Base-by-base conservation (phyloP, 495 filamentous ascomycete species). In the Astrothelium subdiscretum region DNA sequence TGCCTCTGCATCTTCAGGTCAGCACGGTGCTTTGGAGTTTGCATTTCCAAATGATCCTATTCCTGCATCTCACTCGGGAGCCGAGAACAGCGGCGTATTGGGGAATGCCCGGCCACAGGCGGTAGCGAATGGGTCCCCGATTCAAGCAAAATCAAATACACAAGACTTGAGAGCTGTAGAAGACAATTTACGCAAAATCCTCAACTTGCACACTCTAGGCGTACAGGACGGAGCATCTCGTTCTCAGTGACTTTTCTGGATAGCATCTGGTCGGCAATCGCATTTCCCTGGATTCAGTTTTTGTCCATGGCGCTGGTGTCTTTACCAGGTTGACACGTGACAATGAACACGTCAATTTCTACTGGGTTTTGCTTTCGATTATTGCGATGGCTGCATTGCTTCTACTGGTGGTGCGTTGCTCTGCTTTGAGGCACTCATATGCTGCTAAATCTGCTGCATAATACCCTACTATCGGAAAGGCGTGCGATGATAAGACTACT, bases 81-180 rank as follows among this genome's bases (percentile, higher is more conserved):
- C 8, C 29, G 48, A 29, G 5, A 54, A 29, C 5, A 20, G 15
- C 11, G n/a, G 5, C 3, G 42, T 8, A 3, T 48, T n/a, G 18
- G 18, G 20, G 3, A 48, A 3, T n/a, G 18, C 3, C 42, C 5
- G 11, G 42, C 18, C 18, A 11, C 42, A 48, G 48, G 5, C 24
- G 20, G 24, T 6, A 11, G 3, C 31, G 11, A 63, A 35, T 20
- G 20, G 26, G 11, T 52, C 40, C n/a, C 38, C 48, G 27, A 31
- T 15, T 48, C 20, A 15, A 29, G 18, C 18, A 59, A 31, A 2
- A 59, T 22, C 57, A 58, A 3, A n/a, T 38, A 22, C 60, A n/a
- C 24, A 42, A 6, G 67, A 69, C 59, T 18, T 69, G 13, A 52
- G 59, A n/a, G 44, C 59, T n/a, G 69, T 69, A 67, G 67, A 71